Evolutionary conservation across 2,329 filamentous ascomycete genomes (phyloP).

Genomic region (Ceratocystiopsis sp.): DNA sequence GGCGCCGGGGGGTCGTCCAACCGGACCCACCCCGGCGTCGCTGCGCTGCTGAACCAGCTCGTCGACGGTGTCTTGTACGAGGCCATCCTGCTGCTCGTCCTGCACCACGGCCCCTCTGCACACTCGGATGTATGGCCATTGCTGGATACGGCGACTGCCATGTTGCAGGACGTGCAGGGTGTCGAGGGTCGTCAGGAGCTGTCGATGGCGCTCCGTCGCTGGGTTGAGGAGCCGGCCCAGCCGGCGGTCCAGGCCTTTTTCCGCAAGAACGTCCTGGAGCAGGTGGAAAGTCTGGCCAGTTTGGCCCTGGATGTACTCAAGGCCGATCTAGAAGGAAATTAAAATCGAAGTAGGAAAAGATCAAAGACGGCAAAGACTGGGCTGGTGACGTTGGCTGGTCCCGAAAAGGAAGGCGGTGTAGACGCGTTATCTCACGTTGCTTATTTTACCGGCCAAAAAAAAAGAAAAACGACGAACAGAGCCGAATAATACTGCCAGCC

Average conservation of each 20-base stretch:
- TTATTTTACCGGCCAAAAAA: too few species aligned
- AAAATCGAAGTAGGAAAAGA: too few species aligned
- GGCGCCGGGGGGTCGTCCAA: background rate
- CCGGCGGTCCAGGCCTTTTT: background rate
- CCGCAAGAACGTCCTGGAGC: background rate
- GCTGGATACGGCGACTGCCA: conserved; percentile 23
- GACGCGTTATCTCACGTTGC: too few species aligned
- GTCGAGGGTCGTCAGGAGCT: conserved; percentile 29
- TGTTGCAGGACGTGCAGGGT: conserved; percentile 31
- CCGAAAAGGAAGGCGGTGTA: too few species aligned
- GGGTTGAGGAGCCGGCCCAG: background rate
- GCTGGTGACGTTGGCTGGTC: too few species aligned
- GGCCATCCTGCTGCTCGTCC: conserved; percentile 31
- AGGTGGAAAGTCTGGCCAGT: background rate
- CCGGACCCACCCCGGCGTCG: conserved; percentile 12
- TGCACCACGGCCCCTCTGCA: conserved; percentile 23
- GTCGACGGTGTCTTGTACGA: conserved; percentile 38
- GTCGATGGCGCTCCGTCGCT: background rate
- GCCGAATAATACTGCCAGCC: too few species aligned
- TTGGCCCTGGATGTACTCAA: background rate
- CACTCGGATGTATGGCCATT: conserved; percentile 30
- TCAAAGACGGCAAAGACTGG: too few species aligned
- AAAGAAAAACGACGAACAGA: too few species aligned
- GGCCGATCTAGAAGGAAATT: too few species aligned
- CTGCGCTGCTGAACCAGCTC: conserved; percentile 20